Conservation (phyloP, 192 early-diverging fungal species). For the Podochytrium sp. region DNA sequence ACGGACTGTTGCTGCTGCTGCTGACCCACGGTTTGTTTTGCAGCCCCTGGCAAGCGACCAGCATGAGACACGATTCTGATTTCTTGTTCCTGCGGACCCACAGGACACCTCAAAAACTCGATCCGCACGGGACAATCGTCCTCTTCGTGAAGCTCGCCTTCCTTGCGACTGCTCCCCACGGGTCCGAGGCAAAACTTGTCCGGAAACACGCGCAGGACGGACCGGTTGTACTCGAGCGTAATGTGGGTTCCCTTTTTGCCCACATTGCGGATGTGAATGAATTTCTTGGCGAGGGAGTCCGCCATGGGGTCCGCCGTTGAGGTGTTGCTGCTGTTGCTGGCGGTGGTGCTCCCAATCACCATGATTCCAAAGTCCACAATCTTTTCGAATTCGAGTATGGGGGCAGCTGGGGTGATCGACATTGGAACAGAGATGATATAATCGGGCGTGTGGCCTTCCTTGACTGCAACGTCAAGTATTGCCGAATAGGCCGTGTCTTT, state of each 20-base stretch:
- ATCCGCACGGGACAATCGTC: slow-evolving; percentile 26
- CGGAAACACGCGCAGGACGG: neutral
- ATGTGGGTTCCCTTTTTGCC: slow-evolving; percentile 1
- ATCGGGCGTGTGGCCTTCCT: slow-evolving; percentile 13
- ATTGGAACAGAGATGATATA: slow-evolving; percentile 34
- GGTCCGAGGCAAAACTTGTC: neutral
- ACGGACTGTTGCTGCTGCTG: neutral
- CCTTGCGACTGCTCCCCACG: neutral
- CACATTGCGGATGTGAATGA: neutral
- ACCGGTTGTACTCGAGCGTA: slow-evolving; percentile 7
- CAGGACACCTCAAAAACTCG: slow-evolving; percentile 31
- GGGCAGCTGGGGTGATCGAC: slow-evolving; percentile 36
- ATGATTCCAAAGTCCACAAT: slow-evolving; percentile 48
- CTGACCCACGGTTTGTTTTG: too few species aligned
- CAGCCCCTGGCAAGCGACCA: too few species aligned
- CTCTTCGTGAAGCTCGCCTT: neutral
- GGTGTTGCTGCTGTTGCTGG: too few species aligned
- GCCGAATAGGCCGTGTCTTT: slow-evolving; percentile 22
- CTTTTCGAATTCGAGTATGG: slow-evolving; percentile 28
- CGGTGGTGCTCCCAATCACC: neutral
- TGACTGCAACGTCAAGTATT: slow-evolving; percentile 29
- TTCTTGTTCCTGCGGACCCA: slow-evolving; percentile 31
- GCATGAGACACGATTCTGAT: too few species aligned
- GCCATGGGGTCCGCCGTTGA: neutral
- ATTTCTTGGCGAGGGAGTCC: neutral